Evolutionary conservation across 192 early-diverging fungal species (phyloP), one percentile per base, ranked within the genome.

Genomic region (Umbelopsis ramanniana): DNA sequence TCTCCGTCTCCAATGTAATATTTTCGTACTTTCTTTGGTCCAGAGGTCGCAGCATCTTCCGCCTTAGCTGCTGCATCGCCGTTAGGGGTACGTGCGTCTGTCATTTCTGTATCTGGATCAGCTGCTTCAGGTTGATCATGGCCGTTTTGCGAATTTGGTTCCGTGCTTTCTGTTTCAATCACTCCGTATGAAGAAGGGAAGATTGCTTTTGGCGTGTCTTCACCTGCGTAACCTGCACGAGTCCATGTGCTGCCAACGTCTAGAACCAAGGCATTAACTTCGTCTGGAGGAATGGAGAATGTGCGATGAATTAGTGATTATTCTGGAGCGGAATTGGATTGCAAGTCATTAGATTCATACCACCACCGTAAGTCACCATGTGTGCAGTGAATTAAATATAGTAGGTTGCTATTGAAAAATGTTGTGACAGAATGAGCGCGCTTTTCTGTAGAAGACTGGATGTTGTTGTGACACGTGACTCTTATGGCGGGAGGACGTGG

Each of bases 181-280:
- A 88, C 88, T 8, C 96, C 96, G 14, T 91, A 88, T 15, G 79
- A 86, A 4, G 95, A 92, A 2, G 96, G 93, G 68, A 95, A 94
- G 29, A 96, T 91, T 0, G 88, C 92, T 71, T 90, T 90, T 9
- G 98, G 98, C 38, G 89, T 85, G 81, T 99, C 97, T 75, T 98
- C 97, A 68, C 98, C 98, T n/a, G 96, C 95, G 81, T 93, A 98
- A 66, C 98, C 98, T 23, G 94, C 96, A 63, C 93, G 93, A 43
- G 91, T 92, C 81, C 88, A 91, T 50, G 89, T 87, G 72, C 91
- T 89, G 47, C 98, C 98, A 50, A 97, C 84, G 74, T 98, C 97
- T 71, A 99, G 76, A 40, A 99, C 96, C 21, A 99, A 75, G 9
- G 95, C 97, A 55, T 90, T 89, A 53, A 98, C 95, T 84, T 99